Conservation (phyloP, 306 rosid species). For the Prunus padus region DNA sequence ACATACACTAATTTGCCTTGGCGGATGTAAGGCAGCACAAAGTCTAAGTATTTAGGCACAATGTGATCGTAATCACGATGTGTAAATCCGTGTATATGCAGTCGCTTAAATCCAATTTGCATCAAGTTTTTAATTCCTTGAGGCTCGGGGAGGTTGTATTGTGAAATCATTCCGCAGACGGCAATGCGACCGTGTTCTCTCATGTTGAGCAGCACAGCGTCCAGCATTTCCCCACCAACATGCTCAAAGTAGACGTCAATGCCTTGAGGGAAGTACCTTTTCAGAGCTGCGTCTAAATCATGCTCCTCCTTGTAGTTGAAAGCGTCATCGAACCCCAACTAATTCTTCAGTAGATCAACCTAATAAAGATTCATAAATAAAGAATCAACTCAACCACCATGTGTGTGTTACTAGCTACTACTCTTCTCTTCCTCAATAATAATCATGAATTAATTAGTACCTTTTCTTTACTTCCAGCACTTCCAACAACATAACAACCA, state of each 20-base stretch:
- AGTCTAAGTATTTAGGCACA: slow-evolving; percentile 54
- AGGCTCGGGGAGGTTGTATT: slow-evolving; percentile 49
- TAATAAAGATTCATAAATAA: neutral
- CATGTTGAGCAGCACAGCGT: slow-evolving; percentile 32
- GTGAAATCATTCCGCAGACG: slow-evolving; percentile 47
- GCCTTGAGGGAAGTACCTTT: slow-evolving; percentile 24
- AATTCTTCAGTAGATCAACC: slow-evolving; percentile 24
- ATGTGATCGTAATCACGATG: slow-evolving; percentile 47
- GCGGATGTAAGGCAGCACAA: slow-evolving; percentile 46
- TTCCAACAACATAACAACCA: slow-evolving; percentile 68
- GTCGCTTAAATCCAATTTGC: slow-evolving; percentile 25
- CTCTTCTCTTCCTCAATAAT: too few species aligned
- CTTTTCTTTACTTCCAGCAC: slow-evolving; percentile 45
- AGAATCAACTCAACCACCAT: too few species aligned
- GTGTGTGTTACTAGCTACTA: too few species aligned
- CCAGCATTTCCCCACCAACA: slow-evolving; percentile 35
- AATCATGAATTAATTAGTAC: slow-evolving; percentile 6
- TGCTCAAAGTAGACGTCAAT: slow-evolving; percentile 27
- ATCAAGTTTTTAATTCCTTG: slow-evolving; percentile 44
- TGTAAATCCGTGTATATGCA: slow-evolving; percentile 47
- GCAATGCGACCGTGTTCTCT: slow-evolving; percentile 14
- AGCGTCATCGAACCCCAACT: slow-evolving; percentile 28
- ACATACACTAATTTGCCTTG: slow-evolving; percentile 41
- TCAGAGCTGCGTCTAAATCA: slow-evolving; percentile 24
- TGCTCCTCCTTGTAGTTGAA: slow-evolving; percentile 38